Evolutionary conservation across 2,329 filamentous ascomycete species (phyloP), one percentile per base, ranked within the genome.

Genomic region (Penicillium olsonii): DNA sequence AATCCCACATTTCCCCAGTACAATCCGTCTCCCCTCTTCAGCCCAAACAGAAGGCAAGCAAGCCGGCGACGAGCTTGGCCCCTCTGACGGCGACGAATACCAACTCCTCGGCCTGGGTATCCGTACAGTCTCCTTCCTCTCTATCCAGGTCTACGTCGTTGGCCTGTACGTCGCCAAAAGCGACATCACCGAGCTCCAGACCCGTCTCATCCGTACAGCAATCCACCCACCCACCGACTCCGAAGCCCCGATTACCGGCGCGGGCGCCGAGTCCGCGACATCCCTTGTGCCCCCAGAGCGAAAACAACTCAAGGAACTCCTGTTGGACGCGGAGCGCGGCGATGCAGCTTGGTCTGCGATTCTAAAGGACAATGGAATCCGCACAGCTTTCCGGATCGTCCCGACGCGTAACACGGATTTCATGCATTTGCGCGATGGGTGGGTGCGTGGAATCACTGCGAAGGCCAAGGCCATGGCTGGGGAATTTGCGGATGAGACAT

Each of bases 341-440:
- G 87, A 88, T 57, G 78, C 83, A 57, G 81, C 89, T 27, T 96
- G 92, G 91, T 79, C 84, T 37, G 75, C 80, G 12, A 77, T 96
- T 2, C 73, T 97, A 20, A 76, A 78, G 50, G 76, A 85, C 0
- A 78, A 83, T 3, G 80, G 84, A 0, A 83, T 92, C n/a, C 79
- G 90, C 46, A 92, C 85, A 20, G 82, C 86, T 0, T 85, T 95
- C 73, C 83, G 92, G 38, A 87, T 99, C 55, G 85, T 92, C 2
- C 94, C 94, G 0, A 91, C 90, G n/a, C 81, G 90, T 31, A 91
- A 95, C 70, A 99, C 94, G 15, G 92, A 97, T 71, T 97, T 96
- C 71, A 84, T 87, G 57, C 94, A 99, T 69, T 72, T 99, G 54
- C 84, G 92, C 34, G 94, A 99, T 66, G 94, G 89, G 1, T 95